A percentile compares a stretch with the other conserved stretches of the same genome.
Conservation (phyloP, 768 basidiomycete genomes). For the Suillus alpinus region DNA sequence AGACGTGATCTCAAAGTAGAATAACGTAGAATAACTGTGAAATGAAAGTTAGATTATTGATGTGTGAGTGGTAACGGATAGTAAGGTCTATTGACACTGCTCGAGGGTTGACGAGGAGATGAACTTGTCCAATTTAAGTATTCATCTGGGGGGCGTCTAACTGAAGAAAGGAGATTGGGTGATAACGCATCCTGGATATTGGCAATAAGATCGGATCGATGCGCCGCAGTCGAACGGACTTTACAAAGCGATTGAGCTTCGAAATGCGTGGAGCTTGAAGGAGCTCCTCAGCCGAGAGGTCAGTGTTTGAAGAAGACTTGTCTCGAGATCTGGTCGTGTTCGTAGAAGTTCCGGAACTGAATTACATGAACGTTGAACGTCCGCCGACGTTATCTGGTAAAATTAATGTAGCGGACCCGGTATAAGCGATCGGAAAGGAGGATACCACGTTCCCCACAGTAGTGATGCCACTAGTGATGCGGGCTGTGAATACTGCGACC, state of each 20-base stretch:
- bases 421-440: constrained; percentile 1
- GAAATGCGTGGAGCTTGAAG: not conserved
- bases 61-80: not conserved
- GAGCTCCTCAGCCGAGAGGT: not conserved
- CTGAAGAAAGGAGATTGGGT: constrained; percentile 1
- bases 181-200: not conserved
- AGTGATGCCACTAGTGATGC: not conserved
- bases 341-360: not conserved
- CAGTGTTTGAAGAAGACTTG: no score
- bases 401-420: not conserved
- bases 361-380: constrained; percentile 1
- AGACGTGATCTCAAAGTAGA: not conserved
- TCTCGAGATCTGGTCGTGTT: no score
- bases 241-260: not conserved
- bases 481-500: not conserved
- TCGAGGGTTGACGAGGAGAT: not conserved
- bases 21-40: not conserved
- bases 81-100: not conserved
- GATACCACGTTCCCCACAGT: not conserved
- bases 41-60: not conserved
- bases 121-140: not conserved
- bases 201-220: not conserved
- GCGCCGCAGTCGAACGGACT: not conserved
- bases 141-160: not conserved
- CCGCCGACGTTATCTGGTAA: constrained; percentile 1